Evolutionary conservation across 2,329 filamentous ascomycete genomes (phyloP).

Genomic region (Chaetomiaceae sp.): DNA sequence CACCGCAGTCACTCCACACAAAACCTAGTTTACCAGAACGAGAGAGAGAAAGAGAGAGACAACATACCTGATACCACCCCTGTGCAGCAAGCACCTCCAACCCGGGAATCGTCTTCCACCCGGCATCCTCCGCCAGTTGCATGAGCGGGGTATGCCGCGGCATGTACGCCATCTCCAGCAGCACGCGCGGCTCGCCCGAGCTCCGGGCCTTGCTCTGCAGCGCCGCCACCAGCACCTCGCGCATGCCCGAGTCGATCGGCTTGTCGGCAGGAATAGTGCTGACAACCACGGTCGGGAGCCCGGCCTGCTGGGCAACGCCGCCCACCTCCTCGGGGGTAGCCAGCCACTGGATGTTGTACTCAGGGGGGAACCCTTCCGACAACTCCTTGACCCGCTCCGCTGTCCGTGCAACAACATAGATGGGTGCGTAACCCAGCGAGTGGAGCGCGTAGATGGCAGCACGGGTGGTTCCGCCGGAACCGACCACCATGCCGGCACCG

Average conservation of each 20-base stretch:
- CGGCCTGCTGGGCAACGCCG: conserved; percentile 43
- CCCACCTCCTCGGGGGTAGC: conserved; percentile 47
- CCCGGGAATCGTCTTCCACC: conserved; percentile 81
- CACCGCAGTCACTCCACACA: no score
- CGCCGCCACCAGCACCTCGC: conserved; percentile 56
- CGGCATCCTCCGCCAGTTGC: conserved; percentile 69
- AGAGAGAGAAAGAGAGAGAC: neutral
- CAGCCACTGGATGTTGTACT: conserved; percentile 67
- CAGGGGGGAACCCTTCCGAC: conserved; percentile 64
- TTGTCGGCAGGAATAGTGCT: conserved; percentile 88
- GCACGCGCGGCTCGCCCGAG: conserved; percentile 47
- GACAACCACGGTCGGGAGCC: conserved; percentile 66
- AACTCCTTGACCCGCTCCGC: conserved; percentile 63
- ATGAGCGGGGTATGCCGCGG: conserved; percentile 79
- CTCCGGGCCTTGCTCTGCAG: conserved; percentile 36
- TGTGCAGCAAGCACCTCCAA: conserved; percentile 87
- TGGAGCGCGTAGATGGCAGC: conserved; percentile 87
- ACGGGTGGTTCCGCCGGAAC: conserved; percentile 85
- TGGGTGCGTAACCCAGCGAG: conserved; percentile 74
- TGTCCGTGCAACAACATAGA: conserved; percentile 82
- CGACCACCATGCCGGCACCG: conserved; percentile 72
- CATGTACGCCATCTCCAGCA: conserved; percentile 97
- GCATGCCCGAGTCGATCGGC: conserved; percentile 70
- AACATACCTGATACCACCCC: conserved; percentile 75
- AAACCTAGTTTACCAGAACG: neutral